These are phyloP conservation scores for Astrothelium subdiscretum DNA, from an alignment of 495 filamentous ascomycete genomes.

Conservation along the genomic window DNA sequence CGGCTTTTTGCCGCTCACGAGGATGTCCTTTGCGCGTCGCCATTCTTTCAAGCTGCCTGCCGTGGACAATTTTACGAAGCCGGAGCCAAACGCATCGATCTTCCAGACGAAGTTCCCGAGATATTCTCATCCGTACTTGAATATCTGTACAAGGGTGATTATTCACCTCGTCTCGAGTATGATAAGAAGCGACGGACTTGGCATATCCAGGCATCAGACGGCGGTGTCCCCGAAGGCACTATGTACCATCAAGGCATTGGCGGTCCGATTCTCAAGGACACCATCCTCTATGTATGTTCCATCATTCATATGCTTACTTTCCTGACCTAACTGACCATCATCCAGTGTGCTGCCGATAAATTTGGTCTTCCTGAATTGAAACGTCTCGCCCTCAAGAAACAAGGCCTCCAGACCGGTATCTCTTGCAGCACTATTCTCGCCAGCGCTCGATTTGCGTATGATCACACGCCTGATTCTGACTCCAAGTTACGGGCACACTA, in stretches of 20 bases:
- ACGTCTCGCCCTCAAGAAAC: conserved; percentile 71
- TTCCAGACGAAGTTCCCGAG: conserved; percentile 79
- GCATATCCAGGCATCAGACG: conserved; percentile 22
- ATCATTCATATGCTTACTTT: not conserved
- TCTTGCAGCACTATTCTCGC: conserved; percentile 73
- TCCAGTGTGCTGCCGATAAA: conserved; percentile 60
- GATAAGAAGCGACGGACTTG: conserved; percentile 30
- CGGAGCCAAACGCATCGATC: conserved; percentile 55
- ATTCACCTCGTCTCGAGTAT: conserved; percentile 46
- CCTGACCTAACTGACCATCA: not conserved
- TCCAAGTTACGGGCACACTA: conserved; percentile 84
- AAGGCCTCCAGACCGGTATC: conserved; percentile 68
- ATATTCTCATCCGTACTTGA: conserved; percentile 85
- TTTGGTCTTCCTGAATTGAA: conserved; percentile 75
- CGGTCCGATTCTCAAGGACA: conserved; percentile 65
- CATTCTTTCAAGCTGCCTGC: conserved; percentile 57
- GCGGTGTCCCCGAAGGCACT: conserved; percentile 16
- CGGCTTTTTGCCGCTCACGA: conserved; percentile 86
- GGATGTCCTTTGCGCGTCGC: conserved; percentile 63
- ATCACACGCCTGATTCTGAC: conserved; percentile 77
- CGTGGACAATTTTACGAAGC: conserved; percentile 52
- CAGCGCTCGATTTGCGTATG: conserved; percentile 77
- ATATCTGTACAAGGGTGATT: conserved; percentile 90
- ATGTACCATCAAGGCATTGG: conserved; percentile 35
- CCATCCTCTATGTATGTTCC: conserved; percentile 55